Conservation (phyloP, 306 rosid species). For the Acmispon strigosus region DNA sequence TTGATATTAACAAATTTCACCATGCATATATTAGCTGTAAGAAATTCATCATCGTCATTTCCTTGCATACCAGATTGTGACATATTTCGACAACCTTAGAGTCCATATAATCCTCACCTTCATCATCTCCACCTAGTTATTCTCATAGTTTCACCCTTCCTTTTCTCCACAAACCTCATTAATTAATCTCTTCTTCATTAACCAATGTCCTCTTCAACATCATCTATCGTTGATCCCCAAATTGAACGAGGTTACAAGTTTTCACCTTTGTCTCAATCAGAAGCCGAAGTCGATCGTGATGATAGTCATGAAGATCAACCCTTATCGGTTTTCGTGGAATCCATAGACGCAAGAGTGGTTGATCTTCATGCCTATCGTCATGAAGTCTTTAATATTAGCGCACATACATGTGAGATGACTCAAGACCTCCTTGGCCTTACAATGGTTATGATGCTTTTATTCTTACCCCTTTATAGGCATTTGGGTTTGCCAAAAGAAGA, state of each 20-base stretch:
- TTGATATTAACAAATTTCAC: not conserved
- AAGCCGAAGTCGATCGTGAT: not conserved
- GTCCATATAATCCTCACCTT: not conserved
- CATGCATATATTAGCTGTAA: not conserved
- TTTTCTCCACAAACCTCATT: not conserved
- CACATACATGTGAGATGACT: not conserved
- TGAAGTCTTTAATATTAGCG: not conserved
- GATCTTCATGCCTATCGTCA: not conserved
- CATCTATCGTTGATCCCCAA: not conserved
- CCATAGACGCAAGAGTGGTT: not conserved
- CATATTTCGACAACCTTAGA: not conserved
- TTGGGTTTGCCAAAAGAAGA: conserved; percentile 2
- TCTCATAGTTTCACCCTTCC: not conserved
- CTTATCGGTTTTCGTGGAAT: conserved; percentile 14
- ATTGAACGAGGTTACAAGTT: conserved; percentile 19
- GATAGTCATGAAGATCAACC: not conserved
- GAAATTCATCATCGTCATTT: not conserved
- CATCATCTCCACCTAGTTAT: no score
- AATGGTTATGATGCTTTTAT: conserved; percentile 14
- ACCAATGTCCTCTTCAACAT: conserved; percentile 17
- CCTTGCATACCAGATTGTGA: not conserved
- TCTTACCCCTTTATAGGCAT: conserved; percentile 15
- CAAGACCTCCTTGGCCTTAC: conserved; percentile 25
- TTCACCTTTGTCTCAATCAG: conserved; percentile 25
- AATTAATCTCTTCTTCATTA: not conserved